Base-by-base conservation (phyloP, 345 rosid species). In the Pugionium dolabratum region DNA sequence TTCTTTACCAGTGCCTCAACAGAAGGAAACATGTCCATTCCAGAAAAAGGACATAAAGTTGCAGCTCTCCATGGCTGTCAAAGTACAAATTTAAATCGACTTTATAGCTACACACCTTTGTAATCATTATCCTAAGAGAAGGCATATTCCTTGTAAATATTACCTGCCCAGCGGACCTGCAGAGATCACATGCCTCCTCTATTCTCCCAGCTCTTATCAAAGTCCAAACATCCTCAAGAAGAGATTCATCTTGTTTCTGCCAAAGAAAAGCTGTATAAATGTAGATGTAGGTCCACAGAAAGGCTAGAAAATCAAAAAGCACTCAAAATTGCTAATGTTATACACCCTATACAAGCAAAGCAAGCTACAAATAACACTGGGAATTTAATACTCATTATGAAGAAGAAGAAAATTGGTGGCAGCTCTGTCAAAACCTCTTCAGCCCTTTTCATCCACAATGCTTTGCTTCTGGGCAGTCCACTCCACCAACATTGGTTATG, bases 161-260 rank as follows among this genome's bases (percentile, higher is more conserved):
- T 78, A 94, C 99, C 96, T 94, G 97, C 71, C 97, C 96, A 54
- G 96, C 99, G 30, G 97, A 88, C 54, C 88, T 86, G 84, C 99
- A 94, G 70, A 94, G 92, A 42, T 82, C 85, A 62, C 91, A 86
- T 66, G 99, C 99, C 84, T 94, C 96, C 53, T 85, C 87, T 44
- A 84, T 62, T 81, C 99, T 85, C 71, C 99, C 99, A 48, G 97
- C 99, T 84, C 95, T 84, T 76, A 94, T 62, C 45, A 94, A 85
- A 65, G 84, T 86, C 97, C 99, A 94, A 28, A 86, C 88, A 81
- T 94, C 99, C 78, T 94, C 99, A 60, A 94, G 78, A 50, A 94
- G 87, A 67, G 89, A 94, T 66, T 94, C 95, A 67, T 94, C 96
- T 86, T 90, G 97, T 78, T 90, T 94, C 99, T 94, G 81, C 52